Evolutionary conservation across 495 filamentous ascomycete genomes (phyloP), one percentile per base, ranked within the genome.

Genomic region (Parmelia sp.): DNA sequence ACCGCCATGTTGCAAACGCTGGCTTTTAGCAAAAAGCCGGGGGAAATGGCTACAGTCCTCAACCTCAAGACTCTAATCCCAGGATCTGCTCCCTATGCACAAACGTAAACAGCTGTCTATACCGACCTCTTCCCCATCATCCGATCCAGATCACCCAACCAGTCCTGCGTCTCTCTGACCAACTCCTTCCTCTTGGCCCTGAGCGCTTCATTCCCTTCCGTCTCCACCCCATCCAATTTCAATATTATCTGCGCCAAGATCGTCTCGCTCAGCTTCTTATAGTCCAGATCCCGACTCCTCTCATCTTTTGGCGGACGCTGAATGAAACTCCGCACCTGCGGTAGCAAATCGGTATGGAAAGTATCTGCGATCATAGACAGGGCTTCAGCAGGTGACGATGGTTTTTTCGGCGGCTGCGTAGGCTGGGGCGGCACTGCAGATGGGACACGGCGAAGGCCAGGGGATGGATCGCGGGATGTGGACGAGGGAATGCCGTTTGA

Each of bases 151-250:
- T 51, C 47, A 10, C 29, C 53, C 40, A 69, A 49, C 62, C 61
- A 58, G 7, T 8, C 57, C 62, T 69, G 68, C 31, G 65, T 62
- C 61, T 65, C 49, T 10, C 27, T 84, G 51, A 97, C 89, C 33
- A 96, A 75, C 10, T 87, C 88, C 72, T 87, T 89, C 69, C 92
- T 81, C 69, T 80, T 82, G 53, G 76, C 78, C 53, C 92, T 82
- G 44, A 70, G 56, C 12, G 82, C 83, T 25, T 74, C 78, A 68
- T 93, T 82, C 9, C 83, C 85, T 25, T 87, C 83, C 4, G 85
- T 87, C 62, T 93, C 90, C 33, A 96, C 86, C 19, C 80, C 87
- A 77, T 97, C 92, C 33, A 93, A 79, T 75, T 95, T 96, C 69
- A 98, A 68, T 63, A 96, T 66, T 10, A 93, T 82, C 72, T 96